Conservation (phyloP, 2,329 filamentous ascomycete genomes). For the Aspergillus niger region DNA sequence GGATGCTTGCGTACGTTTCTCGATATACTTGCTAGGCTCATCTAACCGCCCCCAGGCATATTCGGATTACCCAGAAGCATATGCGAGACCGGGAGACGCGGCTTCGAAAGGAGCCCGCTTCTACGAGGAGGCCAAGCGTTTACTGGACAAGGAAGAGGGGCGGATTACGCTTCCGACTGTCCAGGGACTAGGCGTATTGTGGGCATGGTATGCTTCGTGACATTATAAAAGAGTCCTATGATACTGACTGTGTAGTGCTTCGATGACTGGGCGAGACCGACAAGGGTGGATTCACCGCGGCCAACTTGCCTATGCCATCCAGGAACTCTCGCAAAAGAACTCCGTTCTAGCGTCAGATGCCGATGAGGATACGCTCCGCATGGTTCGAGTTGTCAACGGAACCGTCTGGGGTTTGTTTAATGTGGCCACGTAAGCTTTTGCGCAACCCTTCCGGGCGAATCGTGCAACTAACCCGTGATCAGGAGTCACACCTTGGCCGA, state of each 20-base stretch:
- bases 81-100: constrained; percentile 20
- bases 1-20: constrained; percentile 32
- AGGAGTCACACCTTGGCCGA: constrained; percentile 26
- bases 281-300: constrained; percentile 32
- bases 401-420: constrained; percentile 32
- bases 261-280: constrained; percentile 35
- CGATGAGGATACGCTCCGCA: constrained; percentile 20
- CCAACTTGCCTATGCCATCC: constrained; percentile 28
- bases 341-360: constrained; percentile 11
- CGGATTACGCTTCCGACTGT: constrained; percentile 32
- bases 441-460: neutral
- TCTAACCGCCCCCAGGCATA: constrained; percentile 25
- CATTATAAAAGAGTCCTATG: neutral
- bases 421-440: constrained; percentile 25
- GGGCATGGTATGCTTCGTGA: constrained; percentile 27
- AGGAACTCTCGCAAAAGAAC: constrained; percentile 25
- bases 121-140: constrained; percentile 36
- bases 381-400: constrained; percentile 18
- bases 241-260: constrained; percentile 26
- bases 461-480: constrained; percentile 11
- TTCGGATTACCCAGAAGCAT: constrained; percentile 30
- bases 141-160: constrained; percentile 34
- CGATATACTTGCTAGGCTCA: neutral
- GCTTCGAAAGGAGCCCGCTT: constrained; percentile 33
- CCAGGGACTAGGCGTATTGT: constrained; percentile 35